These are phyloP conservation scores for Graphilbum fragrans DNA, from an alignment of 2,329 filamentous ascomycete genomes.

Conservation along the genomic window DNA sequence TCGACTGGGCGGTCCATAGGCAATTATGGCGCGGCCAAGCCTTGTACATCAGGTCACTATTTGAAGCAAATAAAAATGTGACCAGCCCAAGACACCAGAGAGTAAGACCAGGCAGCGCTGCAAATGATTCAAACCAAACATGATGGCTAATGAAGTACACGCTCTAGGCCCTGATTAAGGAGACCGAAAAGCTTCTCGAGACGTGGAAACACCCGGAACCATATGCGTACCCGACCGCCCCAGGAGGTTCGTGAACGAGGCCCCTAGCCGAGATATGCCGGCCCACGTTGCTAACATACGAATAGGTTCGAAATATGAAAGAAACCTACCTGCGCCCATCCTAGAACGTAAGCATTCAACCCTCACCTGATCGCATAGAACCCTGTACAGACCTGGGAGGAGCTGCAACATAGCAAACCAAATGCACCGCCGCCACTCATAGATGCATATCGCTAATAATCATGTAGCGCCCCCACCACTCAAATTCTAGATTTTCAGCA, in stretches of 20 bases:
- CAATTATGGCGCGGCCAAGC: slow-evolving; percentile 93
- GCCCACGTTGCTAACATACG: slow-evolving; percentile 8
- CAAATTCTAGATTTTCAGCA: slow-evolving; percentile 32
- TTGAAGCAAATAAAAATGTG: slow-evolving; percentile 83
- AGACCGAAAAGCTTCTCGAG: slow-evolving; percentile 78
- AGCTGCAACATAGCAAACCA: background rate
- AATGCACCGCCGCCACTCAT: background rate
- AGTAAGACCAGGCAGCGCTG: slow-evolving; percentile 34
- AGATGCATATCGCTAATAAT: slow-evolving; percentile 10
- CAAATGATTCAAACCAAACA: background rate
- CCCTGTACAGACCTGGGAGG: too few species aligned
- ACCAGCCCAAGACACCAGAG: slow-evolving; percentile 75
- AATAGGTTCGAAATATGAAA: slow-evolving; percentile 85
- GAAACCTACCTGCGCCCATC: slow-evolving; percentile 73
- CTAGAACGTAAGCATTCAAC: slow-evolving; percentile 58
- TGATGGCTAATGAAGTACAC: background rate
- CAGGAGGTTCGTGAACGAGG: slow-evolving; percentile 58
- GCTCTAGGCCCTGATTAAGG: slow-evolving; percentile 69
- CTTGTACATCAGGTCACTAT: slow-evolving; percentile 86
- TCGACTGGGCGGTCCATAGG: slow-evolving; percentile 92
- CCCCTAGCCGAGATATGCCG: slow-evolving; percentile 1
- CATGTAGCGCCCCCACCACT: slow-evolving; percentile 35
- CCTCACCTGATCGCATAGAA: too few species aligned
- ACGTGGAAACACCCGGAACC: slow-evolving; percentile 98
- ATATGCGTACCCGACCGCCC: slow-evolving; percentile 78